Percentiles rank a stretch among this genome's conserved stretches.
These are phyloP conservation scores for Beta lomatogona DNA, from an alignment of 179 eudicot genomes.

Conservation along the genomic window DNA sequence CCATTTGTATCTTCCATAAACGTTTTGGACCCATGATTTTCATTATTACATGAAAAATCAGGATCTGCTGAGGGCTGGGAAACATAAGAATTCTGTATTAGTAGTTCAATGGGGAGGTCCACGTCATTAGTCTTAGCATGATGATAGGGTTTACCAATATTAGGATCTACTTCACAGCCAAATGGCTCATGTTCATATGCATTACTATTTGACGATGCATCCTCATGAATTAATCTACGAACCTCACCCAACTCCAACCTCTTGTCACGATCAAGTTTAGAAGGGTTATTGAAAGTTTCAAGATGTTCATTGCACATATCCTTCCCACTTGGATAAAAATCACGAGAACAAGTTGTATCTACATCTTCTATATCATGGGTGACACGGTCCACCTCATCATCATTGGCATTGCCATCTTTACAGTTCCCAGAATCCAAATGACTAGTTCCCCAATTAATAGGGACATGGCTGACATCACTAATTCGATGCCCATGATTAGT, in stretches of 20 bases:
- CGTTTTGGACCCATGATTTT: background rate
- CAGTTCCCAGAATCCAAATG: constrained; percentile 18
- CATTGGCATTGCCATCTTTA: constrained; percentile 15
- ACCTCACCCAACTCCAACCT: constrained; percentile 26
- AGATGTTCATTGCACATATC: constrained; percentile 21
- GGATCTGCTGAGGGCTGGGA: background rate
- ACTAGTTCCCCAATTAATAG: constrained; percentile 46
- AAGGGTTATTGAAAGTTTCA: constrained; percentile 25
- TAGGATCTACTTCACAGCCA: constrained; percentile 2
- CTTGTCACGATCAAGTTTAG: constrained; percentile 29
- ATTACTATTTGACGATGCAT: background rate
- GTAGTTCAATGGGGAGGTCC: constrained; percentile 12
- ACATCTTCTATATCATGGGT: constrained; percentile 3
- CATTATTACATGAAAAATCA: constrained; percentile 18
- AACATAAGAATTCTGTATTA: constrained; percentile 3
- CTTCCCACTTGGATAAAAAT: constrained; percentile 2
- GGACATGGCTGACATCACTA: constrained; percentile 26
- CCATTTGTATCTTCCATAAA: constrained; percentile 13
- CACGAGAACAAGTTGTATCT: constrained; percentile 1
- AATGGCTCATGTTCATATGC: constrained; percentile 12
- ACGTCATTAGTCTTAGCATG: constrained; percentile 14
- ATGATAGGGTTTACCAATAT: constrained; percentile 15
- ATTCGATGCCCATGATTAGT: constrained; percentile 18
- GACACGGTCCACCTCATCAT: constrained; percentile 15
- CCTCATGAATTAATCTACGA: background rate